Conservation (phyloP, 345 rosid species). For the Carallia pectinifolia region DNA sequence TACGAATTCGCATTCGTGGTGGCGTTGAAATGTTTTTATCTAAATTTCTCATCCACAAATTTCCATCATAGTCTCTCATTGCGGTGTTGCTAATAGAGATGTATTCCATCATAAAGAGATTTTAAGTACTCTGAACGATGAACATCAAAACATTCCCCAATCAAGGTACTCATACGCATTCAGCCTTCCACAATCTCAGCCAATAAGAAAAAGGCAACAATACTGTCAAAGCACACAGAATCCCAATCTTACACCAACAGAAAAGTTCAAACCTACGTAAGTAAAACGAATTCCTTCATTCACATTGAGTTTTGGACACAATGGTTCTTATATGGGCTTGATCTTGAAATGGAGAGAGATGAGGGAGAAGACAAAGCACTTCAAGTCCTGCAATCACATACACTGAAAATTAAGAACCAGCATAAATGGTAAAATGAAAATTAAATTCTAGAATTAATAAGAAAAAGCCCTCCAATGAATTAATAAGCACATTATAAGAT, state of each 20-base stretch:
- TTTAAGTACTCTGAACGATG: no score
- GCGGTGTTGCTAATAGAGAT: no score
- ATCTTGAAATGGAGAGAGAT: conserved; percentile 99
- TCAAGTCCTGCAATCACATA: conserved; percentile 81
- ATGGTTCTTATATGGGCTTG: conserved; percentile 71
- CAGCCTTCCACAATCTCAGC: conserved; percentile 8
- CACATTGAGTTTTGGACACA: neutral
- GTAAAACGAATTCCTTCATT: conserved; percentile 3
- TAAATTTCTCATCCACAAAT: no score
- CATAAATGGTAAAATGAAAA: neutral
- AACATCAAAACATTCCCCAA: conserved; percentile 1
- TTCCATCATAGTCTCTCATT: no score
- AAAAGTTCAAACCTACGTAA: neutral
- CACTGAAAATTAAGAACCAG: conserved; percentile 20
- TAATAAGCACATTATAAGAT: neutral
- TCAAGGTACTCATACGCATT: neutral
- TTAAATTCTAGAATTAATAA: neutral
- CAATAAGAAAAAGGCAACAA: conserved; percentile 1
- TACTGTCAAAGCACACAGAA: conserved; percentile 2
- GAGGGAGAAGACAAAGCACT: conserved; percentile 97
- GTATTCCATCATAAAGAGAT: no score
- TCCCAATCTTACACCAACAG: conserved; percentile 15
- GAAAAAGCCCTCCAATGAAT: neutral
- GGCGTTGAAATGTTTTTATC: no score
- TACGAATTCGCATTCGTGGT: no score